These are phyloP conservation scores for Asterophora lycoperdoides DNA, from an alignment of 768 basidiomycete genomes.

Conservation along the genomic window DNA sequence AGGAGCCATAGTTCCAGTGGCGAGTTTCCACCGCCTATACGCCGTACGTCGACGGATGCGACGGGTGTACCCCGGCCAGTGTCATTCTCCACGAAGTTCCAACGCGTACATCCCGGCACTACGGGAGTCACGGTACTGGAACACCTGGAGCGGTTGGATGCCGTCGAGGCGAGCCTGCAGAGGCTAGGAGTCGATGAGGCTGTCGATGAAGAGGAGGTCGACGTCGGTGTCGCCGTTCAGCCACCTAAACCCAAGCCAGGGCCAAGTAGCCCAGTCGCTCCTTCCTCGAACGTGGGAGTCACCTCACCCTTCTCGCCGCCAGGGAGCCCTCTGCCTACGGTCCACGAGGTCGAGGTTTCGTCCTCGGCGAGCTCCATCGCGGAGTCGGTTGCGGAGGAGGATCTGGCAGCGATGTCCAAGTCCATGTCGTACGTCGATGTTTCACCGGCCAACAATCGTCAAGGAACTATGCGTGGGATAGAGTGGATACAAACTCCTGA, in stretches of 20 bases:
- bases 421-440: conserved; percentile 69
- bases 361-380: conserved; percentile 52
- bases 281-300: conserved; percentile 30
- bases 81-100: conserved; percentile 80
- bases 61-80: conserved; percentile 69
- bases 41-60: conserved; percentile 58
- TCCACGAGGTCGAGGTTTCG: conserved; percentile 55
- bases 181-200: conserved; percentile 58
- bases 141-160: conserved; percentile 81
- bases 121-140: conserved; percentile 84
- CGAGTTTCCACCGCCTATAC: conserved; percentile 73
- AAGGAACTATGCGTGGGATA: conserved; percentile 32
- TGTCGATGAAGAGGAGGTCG: conserved; percentile 51
- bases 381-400: conserved; percentile 68
- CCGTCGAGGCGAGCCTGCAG: conserved; percentile 74
- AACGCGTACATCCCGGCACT: conserved; percentile 78
- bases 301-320: conserved; percentile 52
- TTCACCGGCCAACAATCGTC: conserved; percentile 32
- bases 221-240: conserved; percentile 53
- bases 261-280: conserved; percentile 13
- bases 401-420: conserved; percentile 70
- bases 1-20: conserved; percentile 60
- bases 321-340: conserved; percentile 55
- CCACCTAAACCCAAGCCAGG: conserved; percentile 22
- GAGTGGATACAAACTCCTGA: conserved; percentile 46